Conservation (phyloP, 208 protist species). For the Sergeia podlipaevii region DNA sequence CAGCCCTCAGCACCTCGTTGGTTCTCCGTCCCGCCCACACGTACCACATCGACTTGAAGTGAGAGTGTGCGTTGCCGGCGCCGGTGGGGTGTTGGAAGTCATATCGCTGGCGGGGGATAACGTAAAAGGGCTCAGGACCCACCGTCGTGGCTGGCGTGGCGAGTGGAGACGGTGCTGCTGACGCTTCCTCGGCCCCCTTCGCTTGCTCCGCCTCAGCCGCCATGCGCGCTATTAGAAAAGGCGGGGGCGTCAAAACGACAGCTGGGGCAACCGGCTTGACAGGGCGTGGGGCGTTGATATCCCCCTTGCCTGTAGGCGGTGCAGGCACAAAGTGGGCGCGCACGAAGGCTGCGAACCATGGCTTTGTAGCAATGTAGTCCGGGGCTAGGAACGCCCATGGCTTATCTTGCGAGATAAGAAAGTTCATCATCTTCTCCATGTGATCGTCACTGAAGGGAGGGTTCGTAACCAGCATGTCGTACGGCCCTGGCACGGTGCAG, state of each 20-base stretch:
- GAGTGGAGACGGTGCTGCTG: background rate
- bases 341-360: slow-evolving; percentile 46
- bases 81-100: slow-evolving; percentile 61
- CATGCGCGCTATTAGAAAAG: slow-evolving; percentile 17
- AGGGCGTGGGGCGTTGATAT: slow-evolving; percentile 5
- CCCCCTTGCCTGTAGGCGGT: slow-evolving; percentile 21
- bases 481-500: slow-evolving; percentile 38
- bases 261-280: slow-evolving; percentile 1
- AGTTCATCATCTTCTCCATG: slow-evolving; percentile 49
- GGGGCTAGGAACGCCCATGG: slow-evolving; percentile 72
- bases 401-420: slow-evolving; percentile 22
- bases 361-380: slow-evolving; percentile 67
- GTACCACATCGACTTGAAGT: slow-evolving; percentile 80
- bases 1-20: slow-evolving; percentile 41
- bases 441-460: slow-evolving; percentile 81
- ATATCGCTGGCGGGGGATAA: slow-evolving; percentile 44
- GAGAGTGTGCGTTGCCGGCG: slow-evolving; percentile 55
- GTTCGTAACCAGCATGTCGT: slow-evolving; percentile 81
- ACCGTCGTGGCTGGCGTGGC: background rate
- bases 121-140: slow-evolving; percentile 52
- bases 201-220: background rate
- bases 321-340: slow-evolving; percentile 24
- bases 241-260: slow-evolving; percentile 18
- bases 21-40: slow-evolving; percentile 54
- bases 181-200: background rate